A percentile compares a stretch with the other conserved stretches of the same genome.
Evolutionary conservation across 768 basidiomycete species (phyloP).

Genomic region (Lactifluus pinguis): DNA sequence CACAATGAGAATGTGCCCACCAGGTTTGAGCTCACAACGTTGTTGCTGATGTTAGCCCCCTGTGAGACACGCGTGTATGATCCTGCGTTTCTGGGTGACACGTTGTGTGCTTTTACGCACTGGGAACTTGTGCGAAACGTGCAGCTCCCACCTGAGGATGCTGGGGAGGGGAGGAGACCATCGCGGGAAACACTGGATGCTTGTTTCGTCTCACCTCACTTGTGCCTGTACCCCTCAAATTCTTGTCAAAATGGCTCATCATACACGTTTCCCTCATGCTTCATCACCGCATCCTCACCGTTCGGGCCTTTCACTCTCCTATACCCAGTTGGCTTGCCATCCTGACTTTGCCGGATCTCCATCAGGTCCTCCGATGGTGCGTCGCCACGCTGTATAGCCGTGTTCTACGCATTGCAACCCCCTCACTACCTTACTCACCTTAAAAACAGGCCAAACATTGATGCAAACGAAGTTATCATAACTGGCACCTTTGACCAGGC

Average conservation of each 20-base stretch:
- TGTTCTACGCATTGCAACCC: conserved; percentile 1
- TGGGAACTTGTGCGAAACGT: conserved; percentile 65
- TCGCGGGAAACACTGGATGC: conserved; percentile 66
- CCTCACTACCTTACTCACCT: background rate
- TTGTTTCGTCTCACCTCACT: background rate
- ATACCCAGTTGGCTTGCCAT: background rate
- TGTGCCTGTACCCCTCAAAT: conserved; percentile 37
- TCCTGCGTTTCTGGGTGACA: conserved; percentile 57
- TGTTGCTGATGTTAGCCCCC: conserved; percentile 48
- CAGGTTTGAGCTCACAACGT: conserved; percentile 62
- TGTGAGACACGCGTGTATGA: conserved; percentile 70
- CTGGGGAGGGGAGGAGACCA: conserved; percentile 54
- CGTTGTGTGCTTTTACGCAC: conserved; percentile 62
- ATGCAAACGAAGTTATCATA: conserved; percentile 19
- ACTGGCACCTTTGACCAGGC: conserved; percentile 21
- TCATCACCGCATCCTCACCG: background rate
- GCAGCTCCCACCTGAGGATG: conserved; percentile 34
- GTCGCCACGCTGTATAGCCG: conserved; percentile 7
- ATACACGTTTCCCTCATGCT: conserved; percentile 1
- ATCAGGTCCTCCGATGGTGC: conserved; percentile 14
- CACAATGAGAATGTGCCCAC: conserved; percentile 28
- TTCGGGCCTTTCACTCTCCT: background rate
- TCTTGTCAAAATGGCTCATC: conserved; percentile 32
- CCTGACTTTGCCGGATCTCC: conserved; percentile 11
- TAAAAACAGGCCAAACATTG: conserved; percentile 18